Evolutionary conservation across 805 yeast species (phyloP).

Genomic region (Candida coleopterorum): DNA sequence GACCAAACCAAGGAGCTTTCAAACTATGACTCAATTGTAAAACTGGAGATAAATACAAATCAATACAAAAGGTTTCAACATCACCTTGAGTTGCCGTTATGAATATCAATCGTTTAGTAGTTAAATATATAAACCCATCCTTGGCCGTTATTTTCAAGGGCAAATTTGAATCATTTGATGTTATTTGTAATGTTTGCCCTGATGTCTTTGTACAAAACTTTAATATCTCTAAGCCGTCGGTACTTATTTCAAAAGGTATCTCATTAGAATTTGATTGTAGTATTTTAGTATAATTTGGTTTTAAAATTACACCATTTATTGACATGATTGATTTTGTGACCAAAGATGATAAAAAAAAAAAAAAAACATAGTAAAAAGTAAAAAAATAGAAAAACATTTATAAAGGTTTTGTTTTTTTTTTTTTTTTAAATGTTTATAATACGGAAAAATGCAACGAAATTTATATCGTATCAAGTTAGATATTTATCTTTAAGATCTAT

Average conservation of each 20-base stretch:
- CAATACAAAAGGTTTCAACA: slow-evolving; percentile 37
- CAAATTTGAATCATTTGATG: slow-evolving; percentile 10
- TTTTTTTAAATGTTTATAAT: neutral
- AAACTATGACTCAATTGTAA: slow-evolving; percentile 36
- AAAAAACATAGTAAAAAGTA: too few relatives aligned
- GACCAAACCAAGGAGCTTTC: slow-evolving; percentile 51
- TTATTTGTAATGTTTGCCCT: slow-evolving; percentile 27
- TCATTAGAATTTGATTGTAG: slow-evolving; percentile 5
- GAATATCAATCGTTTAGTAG: slow-evolving; percentile 37
- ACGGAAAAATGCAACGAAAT: neutral
- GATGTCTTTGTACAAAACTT: slow-evolving; percentile 11
- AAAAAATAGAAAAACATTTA: too few relatives aligned
- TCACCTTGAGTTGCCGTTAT: slow-evolving; percentile 39
- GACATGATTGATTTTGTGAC: slow-evolving; percentile 20
- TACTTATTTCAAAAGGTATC: slow-evolving; percentile 16
- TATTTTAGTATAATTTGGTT: slow-evolving; percentile 9
- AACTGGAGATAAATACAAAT: slow-evolving; percentile 20
- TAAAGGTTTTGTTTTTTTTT: too few relatives aligned
- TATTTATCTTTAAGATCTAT: neutral
- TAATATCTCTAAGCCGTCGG: slow-evolving; percentile 16
- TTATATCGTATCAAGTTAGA: neutral
- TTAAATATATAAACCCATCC: slow-evolving; percentile 39
- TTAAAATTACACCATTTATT: slow-evolving; percentile 20
- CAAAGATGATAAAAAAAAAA: too few relatives aligned
- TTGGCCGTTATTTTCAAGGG: slow-evolving; percentile 24